Base-by-base conservation (phyloP, 768 basidiomycete genomes). In the Lactarius tabidus region DNA sequence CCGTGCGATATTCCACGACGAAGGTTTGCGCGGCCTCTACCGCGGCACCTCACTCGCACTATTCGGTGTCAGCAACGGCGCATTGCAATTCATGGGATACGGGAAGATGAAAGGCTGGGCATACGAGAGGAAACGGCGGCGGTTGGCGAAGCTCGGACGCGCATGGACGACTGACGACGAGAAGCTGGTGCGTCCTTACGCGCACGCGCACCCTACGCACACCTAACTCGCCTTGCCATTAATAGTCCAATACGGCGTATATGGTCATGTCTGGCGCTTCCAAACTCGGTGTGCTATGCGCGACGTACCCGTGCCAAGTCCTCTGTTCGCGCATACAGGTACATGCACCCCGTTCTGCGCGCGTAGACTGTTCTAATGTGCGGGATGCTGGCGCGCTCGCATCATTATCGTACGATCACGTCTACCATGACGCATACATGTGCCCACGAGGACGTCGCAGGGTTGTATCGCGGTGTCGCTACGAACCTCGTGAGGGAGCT, bases 311-410 rank as follows among this genome's bases (percentile, higher is more conserved):
- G 43, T 45, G 23, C 10, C 43, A 23, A 10, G 43, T n/a, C 10
- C 4, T 45, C 43, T 10, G 43, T 5, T 45, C n/a, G 10, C 43
- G 20, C n/a, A 45, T 45, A 1, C 20, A 45, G 10, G 41, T 43
- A 3, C 43, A 81, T 8, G n/a, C 23, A 10, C 9, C 43, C 18
- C 23, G 10, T n/a, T 4, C 1, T 43, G 20, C 20, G 20, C n/a
- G n/a, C 2, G 9, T 20, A 15, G 10, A 3, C 39, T 15, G 3
- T 4, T n/a, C 4, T n/a, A n/a, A n/a, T n/a, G n/a, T n/a, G n/a
- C n/a, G n/a, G n/a, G 8, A n/a, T 10, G 43, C 9, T 43, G 41
- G 41, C 41, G 8, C 41, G 41, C 41, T 20, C 41, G 20, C 41
- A 43, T n/a, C n/a, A n/a, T n/a, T n/a, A n/a, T n/a, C n/a, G n/a